These are phyloP conservation scores for Sicyos edulis DNA, from an alignment of 306 rosid species.

Conservation along the genomic window DNA sequence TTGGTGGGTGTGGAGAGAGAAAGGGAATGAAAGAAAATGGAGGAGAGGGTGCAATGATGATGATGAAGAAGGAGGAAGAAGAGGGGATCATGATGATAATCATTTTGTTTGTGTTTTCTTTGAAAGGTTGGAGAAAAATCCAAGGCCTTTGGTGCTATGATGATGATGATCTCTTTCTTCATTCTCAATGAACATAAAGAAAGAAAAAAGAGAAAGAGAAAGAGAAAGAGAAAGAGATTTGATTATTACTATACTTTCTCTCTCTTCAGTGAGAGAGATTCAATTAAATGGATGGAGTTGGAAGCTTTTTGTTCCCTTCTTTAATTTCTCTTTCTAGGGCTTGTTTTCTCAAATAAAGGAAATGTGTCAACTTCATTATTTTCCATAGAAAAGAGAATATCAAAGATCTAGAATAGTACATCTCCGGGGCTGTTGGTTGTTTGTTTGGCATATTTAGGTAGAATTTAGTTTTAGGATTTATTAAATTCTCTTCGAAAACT, in stretches of 20 bases:
- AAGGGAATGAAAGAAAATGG: slow-evolving; percentile 21
- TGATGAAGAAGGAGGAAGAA: slow-evolving; percentile 24
- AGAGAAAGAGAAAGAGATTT: slow-evolving; percentile 21
- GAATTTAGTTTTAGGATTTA: no score
- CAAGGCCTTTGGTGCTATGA: slow-evolving; percentile 50
- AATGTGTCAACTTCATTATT: slow-evolving; percentile 5
- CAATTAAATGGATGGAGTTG: slow-evolving; percentile 2
- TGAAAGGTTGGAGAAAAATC: slow-evolving; percentile 61
- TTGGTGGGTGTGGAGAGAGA: slow-evolving; percentile 29
- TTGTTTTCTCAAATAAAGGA: neutral
- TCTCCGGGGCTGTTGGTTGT: no score
- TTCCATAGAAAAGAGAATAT: neutral
- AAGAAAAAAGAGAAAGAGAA: slow-evolving; percentile 11
- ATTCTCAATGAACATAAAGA: slow-evolving; percentile 15
- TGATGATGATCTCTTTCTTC: slow-evolving; percentile 13
- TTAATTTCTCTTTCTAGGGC: neutral
- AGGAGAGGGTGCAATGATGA: slow-evolving; percentile 66
- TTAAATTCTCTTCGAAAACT: no score
- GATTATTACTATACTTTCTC: neutral
- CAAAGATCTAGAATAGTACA: neutral
- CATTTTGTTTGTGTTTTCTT: slow-evolving; percentile 55
- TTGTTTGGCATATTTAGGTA: no score
- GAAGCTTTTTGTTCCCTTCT: slow-evolving; percentile 20
- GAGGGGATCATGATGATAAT: slow-evolving; percentile 47
- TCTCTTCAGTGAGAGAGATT: slow-evolving; percentile 26